phyloP scores from a whole-genome alignment of 1,284 basidiomycete genomes.

The Inonotus hispidus region DNA sequence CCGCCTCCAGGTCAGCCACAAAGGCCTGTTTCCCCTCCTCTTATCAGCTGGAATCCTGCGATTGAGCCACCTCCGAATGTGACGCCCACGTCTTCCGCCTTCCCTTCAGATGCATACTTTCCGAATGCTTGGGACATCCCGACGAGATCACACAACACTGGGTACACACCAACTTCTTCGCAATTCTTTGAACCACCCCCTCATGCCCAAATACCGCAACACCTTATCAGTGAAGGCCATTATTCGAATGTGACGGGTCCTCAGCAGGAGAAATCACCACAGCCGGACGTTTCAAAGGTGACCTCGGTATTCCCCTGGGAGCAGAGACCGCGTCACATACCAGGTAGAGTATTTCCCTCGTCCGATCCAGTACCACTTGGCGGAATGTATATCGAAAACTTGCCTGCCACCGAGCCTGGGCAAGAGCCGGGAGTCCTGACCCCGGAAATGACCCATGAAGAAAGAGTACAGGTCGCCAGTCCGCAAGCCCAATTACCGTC shows the following conservation, averaged over 20 bases:
- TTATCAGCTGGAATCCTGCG: conserved; percentile 63
- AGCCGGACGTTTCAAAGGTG: conserved; percentile 70
- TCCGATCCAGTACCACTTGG: conserved; percentile 54
- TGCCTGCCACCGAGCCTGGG: conserved; percentile 26
- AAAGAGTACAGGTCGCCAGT: conserved; percentile 27
- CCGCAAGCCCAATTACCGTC: conserved; percentile 25
- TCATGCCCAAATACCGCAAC: conserved; percentile 51
- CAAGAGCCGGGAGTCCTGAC: conserved; percentile 31
- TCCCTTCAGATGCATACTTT: conserved; percentile 65
- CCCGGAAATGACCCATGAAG: conserved; percentile 25
- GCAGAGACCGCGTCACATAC: conserved; percentile 53
- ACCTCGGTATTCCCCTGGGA: conserved; percentile 95
- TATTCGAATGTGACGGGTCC: conserved; percentile 55
- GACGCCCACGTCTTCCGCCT: conserved; percentile 45
- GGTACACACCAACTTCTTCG: conserved; percentile 32
- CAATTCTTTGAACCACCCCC: conserved; percentile 59
- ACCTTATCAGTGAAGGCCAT: conserved; percentile 53
- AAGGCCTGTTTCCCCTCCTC: conserved; percentile 43
- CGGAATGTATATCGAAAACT: conserved; percentile 38
- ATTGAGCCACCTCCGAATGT: conserved; percentile 67
- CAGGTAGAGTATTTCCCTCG: conserved; percentile 74
- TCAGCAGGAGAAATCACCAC: conserved; percentile 26
- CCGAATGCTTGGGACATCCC: conserved; percentile 68
- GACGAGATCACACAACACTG: conserved; percentile 28
- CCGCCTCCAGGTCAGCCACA: conserved; percentile 24